Conservation (phyloP, 148 eudicot genomes). For the Amaranthus cruentus region DNA sequence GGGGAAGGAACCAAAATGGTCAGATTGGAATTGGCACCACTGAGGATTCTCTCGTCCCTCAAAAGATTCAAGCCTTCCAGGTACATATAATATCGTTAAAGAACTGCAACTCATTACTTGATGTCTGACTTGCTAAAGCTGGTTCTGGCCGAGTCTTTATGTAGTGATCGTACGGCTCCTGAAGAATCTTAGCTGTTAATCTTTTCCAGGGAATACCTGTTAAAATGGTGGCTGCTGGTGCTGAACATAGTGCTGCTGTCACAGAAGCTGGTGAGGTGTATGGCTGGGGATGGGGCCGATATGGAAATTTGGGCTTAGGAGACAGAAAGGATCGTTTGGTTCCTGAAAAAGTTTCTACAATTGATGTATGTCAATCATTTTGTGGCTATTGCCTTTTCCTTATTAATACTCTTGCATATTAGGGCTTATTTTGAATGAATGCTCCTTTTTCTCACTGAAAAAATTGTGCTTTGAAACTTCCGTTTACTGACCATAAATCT, state of each 20-base stretch:
- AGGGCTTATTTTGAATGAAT: not conserved
- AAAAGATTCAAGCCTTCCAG: conserved; percentile 71
- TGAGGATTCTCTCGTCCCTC: conserved; percentile 88
- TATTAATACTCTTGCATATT: not conserved
- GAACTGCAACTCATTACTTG: not conserved
- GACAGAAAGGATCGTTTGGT: conserved; percentile 81
- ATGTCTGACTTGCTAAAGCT: not conserved
- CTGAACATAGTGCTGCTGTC: conserved; percentile 96
- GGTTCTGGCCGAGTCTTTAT: not conserved
- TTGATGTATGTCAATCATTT: conserved; percentile 45
- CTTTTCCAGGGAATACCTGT: conserved; percentile 60
- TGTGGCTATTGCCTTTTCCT: not conserved
- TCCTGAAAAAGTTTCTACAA: conserved; percentile 63
- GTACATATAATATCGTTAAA: conserved; percentile 27
- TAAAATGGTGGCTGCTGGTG: conserved; percentile 99
- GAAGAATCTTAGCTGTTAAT: not conserved
- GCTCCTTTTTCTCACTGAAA: not conserved
- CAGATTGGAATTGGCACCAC: conserved; percentile 94
- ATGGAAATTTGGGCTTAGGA: conserved; percentile 97
- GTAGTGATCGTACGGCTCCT: not conserved
- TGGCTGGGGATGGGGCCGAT: conserved; percentile 99
- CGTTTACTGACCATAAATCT: not conserved
- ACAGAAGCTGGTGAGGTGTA: conserved; percentile 89
- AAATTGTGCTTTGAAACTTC: not conserved
- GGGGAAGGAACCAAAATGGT: conserved; percentile 99